Evolutionary conservation across 257 asterid genomes (phyloP).

Genomic region (Eucommia ulmoides): DNA sequence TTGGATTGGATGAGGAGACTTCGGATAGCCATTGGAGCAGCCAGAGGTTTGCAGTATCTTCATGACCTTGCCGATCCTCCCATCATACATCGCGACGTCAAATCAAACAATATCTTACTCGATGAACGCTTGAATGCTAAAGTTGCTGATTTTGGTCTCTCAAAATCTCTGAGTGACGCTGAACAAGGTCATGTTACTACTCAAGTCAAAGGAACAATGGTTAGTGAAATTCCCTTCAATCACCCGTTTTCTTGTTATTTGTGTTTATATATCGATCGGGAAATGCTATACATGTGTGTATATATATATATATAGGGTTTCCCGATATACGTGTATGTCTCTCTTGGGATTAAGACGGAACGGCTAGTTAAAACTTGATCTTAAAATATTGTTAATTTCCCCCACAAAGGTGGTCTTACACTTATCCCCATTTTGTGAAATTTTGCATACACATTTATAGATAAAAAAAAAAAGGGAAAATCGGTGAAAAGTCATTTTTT

Average conservation of each 20-base stretch:
- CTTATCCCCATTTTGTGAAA: no score
- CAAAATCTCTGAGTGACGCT: slow-evolving; percentile 71
- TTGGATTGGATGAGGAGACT: slow-evolving; percentile 68
- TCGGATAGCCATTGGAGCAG: slow-evolving; percentile 63
- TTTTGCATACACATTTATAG: no score
- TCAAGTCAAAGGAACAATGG: slow-evolving; percentile 95
- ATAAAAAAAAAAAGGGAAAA: no score
- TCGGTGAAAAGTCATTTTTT: no score
- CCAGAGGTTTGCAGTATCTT: slow-evolving; percentile 68
- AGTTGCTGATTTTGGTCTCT: slow-evolving; percentile 89
- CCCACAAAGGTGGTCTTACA: no score
- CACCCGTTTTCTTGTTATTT: background rate
- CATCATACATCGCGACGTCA: slow-evolving; percentile 77
- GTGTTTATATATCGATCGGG: no score
- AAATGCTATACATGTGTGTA: no score
- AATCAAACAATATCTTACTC: slow-evolving; percentile 69
- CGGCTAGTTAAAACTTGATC: background rate
- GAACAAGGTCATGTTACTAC: slow-evolving; percentile 68
- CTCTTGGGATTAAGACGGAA: background rate
- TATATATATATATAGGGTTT: no score
- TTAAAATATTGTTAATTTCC: background rate
- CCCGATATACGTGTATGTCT: background rate
- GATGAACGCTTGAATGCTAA: slow-evolving; percentile 55
- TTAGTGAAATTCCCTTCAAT: slow-evolving; percentile 16
- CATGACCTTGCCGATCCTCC: slow-evolving; percentile 93